Evolutionary conservation across 2,329 filamentous ascomycete species (phyloP), one percentile per base, ranked within the genome.

Genomic region (Pestalotiopsis fici): DNA sequence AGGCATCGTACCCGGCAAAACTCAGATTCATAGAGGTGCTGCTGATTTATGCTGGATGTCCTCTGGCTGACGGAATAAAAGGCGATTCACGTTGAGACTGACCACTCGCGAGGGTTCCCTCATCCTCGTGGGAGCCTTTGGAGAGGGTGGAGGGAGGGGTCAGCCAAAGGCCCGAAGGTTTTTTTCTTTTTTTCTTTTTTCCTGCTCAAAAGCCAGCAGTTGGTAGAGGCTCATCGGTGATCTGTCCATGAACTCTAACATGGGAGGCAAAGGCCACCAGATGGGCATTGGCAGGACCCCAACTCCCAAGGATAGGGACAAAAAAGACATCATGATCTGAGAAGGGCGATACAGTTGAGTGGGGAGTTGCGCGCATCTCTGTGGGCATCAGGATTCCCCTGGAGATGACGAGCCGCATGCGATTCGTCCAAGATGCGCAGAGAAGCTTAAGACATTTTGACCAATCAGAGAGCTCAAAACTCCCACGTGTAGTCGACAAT

Each of bases 401-500:
- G 27, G 37, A 63, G 31, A 63, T 64, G 62, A 64, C 62, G 62
- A 64, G 62, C 50, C 62, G 62, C 62, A 64, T 27, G 18, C 50
- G 56, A 59, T 61, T 57, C 56, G 65, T 39, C n/a, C 25, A 27
- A 56, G 62, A 63, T 47, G 62, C 23, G 23, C 15, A 35, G 50
- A 35, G 43, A 64, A 35, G 47, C 31, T 57, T 37, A 31, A 57
- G 35, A 65, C 1, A 27, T n/a, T 25, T n/a, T 3, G 35, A n/a
- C 67, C 67, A 68, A 68, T 68, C 28, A 50, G 21, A 60, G 3
- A 7, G 50, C 1, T 4, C 21, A 2, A 57, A 37, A 64, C 11
- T 50, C 54, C 39, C 67, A 68, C 67, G 67, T 68, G 64, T 31
- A 35, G 47, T 54, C 15, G 59, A 37, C 59, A 65, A 59, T 68